Conservation (phyloP, 2,329 filamentous ascomycete species). For the Curvularia lunata region DNA sequence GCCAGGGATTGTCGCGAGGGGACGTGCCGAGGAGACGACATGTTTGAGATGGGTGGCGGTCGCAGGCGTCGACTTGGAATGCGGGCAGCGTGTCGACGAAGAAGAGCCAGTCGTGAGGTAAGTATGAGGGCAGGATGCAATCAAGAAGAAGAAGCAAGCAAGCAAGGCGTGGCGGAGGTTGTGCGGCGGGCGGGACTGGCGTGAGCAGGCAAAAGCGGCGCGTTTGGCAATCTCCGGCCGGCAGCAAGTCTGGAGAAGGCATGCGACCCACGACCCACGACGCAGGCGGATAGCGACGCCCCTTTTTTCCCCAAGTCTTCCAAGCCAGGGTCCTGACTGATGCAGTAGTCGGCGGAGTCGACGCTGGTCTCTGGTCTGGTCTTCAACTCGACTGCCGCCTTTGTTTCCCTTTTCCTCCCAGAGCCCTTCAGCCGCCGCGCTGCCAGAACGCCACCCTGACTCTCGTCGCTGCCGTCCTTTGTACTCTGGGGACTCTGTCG, state of each 20-base stretch:
- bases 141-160: conserved; percentile 4
- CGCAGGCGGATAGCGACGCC: conserved; percentile 28
- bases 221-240: conserved; percentile 31
- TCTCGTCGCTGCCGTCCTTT: conserved; percentile 8
- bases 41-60: conserved; percentile 2
- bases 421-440: conserved; percentile 22
- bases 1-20: conserved; percentile 11
- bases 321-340: conserved; percentile 18
- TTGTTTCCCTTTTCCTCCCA: conserved; percentile 3
- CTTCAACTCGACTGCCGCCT: conserved; percentile 24
- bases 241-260: conserved; percentile 20
- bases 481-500: conserved; percentile 19
- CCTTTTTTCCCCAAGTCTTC: conserved; percentile 28
- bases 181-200: not conserved
- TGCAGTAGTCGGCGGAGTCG: conserved; percentile 20
- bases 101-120: not conserved
- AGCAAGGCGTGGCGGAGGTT: not conserved
- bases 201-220: conserved; percentile 24
- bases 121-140: not conserved
- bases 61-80: not conserved
- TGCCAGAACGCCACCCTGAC: conserved; percentile 16
- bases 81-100: not conserved
- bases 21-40: not conserved
- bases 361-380: conserved; percentile 20
- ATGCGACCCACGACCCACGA: conserved; percentile 19